phyloP scores from a whole-genome alignment of 192 early-diverging fungal genomes.

The Allomyces macrogynus region DNA sequence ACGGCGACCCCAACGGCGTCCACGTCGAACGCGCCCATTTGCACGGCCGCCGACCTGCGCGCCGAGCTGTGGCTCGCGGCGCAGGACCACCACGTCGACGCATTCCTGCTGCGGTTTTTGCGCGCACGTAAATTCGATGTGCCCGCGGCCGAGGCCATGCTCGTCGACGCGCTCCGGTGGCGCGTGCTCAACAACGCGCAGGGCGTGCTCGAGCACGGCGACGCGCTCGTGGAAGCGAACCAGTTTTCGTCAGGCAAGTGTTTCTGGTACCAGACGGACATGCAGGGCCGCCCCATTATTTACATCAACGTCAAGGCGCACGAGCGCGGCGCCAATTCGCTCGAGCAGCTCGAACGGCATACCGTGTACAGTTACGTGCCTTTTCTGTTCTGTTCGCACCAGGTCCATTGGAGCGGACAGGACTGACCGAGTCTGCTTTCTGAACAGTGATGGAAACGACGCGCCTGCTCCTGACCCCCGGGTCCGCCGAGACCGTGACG shows the following conservation, averaged over 20 bases:
- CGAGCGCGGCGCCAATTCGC: slow-evolving; percentile 18
- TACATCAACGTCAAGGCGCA: slow-evolving; percentile 28
- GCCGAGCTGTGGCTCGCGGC: slow-evolving; percentile 39
- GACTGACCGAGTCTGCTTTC: too few species aligned
- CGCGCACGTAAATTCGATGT: slow-evolving; percentile 80
- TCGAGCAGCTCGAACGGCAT: slow-evolving; percentile 1
- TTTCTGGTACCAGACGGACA: slow-evolving; percentile 26
- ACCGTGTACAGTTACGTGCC: slow-evolving; percentile 2
- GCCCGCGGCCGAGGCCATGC: slow-evolving; percentile 49
- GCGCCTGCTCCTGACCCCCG: slow-evolving; percentile 26
- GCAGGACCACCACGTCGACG: slow-evolving; percentile 46
- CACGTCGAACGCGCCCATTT: not conserved
- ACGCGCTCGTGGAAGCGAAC: slow-evolving; percentile 23
- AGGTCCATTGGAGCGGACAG: too few species aligned
- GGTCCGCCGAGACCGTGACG: slow-evolving; percentile 31
- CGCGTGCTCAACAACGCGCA: slow-evolving; percentile 34
- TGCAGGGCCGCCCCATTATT: slow-evolving; percentile 30
- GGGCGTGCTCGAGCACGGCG: slow-evolving; percentile 29
- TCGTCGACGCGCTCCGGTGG: slow-evolving; percentile 51
- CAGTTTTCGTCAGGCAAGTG: slow-evolving; percentile 29
- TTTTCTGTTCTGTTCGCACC: slow-evolving; percentile 5
- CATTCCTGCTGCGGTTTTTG: slow-evolving; percentile 55
- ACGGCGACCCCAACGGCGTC: not conserved
- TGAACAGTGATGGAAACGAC: slow-evolving; percentile 27
- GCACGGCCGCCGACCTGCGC: slow-evolving; percentile 16